A percentile compares a stretch with the other conserved stretches of the same genome.
Conservation (phyloP, 2,329 filamentous ascomycete species). For the Balansia obtecta region DNA sequence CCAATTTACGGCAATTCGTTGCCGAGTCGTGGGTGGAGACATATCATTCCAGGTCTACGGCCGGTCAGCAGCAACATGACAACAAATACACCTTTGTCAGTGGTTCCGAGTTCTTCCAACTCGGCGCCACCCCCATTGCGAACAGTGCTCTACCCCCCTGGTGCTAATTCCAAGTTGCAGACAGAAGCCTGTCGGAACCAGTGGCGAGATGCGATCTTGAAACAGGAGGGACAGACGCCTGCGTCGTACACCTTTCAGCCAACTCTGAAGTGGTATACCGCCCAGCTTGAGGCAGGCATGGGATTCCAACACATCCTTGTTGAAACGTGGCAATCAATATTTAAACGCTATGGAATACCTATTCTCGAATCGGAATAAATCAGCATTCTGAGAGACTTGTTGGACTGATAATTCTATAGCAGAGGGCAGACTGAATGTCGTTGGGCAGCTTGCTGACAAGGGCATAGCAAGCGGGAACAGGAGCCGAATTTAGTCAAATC, state of each 20-base stretch:
- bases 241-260: slow-evolving; percentile 28
- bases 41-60: slow-evolving; percentile 12
- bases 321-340: slow-evolving; percentile 28
- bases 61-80: neutral
- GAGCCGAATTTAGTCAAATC: too few species aligned
- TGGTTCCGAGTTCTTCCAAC: neutral
- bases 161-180: slow-evolving; percentile 11
- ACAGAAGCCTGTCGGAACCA: slow-evolving; percentile 23
- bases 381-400: neutral
- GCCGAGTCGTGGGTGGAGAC: slow-evolving; percentile 23
- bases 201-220: slow-evolving; percentile 16
- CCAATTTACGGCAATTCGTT: slow-evolving; percentile 22
- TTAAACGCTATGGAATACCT: slow-evolving; percentile 17
- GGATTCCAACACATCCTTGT: slow-evolving; percentile 37
- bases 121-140: slow-evolving; percentile 10
- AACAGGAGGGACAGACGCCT: neutral
- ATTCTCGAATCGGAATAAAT: slow-evolving; percentile 10
- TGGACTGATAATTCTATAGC: neutral
- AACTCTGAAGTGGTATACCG: slow-evolving; percentile 39
- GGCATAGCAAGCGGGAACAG: too few species aligned
- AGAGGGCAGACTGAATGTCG: neutral
- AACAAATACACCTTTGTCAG: neutral
- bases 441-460: neutral
- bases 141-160: slow-evolving; percentile 36
- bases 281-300: slow-evolving; percentile 33